phyloP scores from a whole-genome alignment of 2,329 filamentous ascomycete species.

The Xylariaceae sp. region DNA sequence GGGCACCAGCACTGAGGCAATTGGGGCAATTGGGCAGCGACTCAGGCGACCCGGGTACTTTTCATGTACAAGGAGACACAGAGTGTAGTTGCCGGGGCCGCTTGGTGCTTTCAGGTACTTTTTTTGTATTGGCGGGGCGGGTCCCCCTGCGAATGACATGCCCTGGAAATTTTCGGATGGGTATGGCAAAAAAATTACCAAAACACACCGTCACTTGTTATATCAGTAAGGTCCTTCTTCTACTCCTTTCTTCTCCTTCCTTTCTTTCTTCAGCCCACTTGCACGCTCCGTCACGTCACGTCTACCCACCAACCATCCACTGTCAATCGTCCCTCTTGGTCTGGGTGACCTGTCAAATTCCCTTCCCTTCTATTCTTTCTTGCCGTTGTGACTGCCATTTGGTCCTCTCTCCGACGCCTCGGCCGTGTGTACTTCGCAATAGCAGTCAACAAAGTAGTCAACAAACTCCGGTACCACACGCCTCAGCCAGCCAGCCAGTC shows the following conservation, averaged over 20 bases:
- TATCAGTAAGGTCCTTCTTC: constrained; percentile 14
- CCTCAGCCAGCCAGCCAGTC: no score
- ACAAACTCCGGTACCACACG: background rate
- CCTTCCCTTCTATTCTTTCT: constrained; percentile 38
- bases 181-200: constrained; percentile 6
- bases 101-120: background rate
- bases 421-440: constrained; percentile 1
- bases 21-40: constrained; percentile 17
- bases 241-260: constrained; percentile 28
- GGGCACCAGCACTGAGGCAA: no score
- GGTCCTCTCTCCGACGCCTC: constrained; percentile 22
- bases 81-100: background rate
- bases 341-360: constrained; percentile 43
- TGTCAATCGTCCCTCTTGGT: constrained; percentile 39
- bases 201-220: background rate
- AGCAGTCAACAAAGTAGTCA: constrained; percentile 10
- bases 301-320: constrained; percentile 39
- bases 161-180: constrained; percentile 2
- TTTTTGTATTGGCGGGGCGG: background rate
- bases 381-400: constrained; percentile 32
- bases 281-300: constrained; percentile 44
- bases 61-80: background rate
- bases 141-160: constrained; percentile 2
- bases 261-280: constrained; percentile 40
- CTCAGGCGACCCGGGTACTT: constrained; percentile 4